Evolutionary conservation across 768 basidiomycete species (phyloP).

Genomic region (Mycena filopes): DNA sequence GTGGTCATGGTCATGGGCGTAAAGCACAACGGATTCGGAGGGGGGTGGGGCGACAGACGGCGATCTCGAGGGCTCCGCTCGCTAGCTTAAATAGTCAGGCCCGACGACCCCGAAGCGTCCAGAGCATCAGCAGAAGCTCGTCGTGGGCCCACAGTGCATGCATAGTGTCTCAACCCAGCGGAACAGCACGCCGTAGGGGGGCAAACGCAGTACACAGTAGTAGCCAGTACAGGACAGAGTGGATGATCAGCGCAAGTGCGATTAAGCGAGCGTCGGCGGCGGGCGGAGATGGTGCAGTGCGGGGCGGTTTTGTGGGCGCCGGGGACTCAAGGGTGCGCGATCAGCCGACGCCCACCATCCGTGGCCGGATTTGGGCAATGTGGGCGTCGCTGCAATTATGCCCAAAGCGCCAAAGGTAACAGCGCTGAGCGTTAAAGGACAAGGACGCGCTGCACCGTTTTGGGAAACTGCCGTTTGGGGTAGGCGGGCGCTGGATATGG

Average conservation of each 20-base stretch:
- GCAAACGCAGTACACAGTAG: too few relatives aligned
- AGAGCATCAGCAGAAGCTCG: conserved; percentile 2
- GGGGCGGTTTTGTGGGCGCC: not conserved
- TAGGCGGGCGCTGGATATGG: too few relatives aligned
- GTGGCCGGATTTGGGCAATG: not conserved
- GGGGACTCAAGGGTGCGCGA: not conserved
- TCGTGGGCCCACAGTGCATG: too few relatives aligned
- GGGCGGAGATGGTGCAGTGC: not conserved
- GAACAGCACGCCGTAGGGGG: conserved; percentile 14
- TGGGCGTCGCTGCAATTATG: not conserved
- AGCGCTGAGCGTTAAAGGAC: not conserved
- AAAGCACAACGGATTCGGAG: not conserved
- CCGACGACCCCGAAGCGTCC: conserved; percentile 5
- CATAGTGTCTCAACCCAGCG: not conserved
- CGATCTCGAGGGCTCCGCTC: too few relatives aligned
- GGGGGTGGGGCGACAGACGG: too few relatives aligned
- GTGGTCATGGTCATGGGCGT: not conserved
- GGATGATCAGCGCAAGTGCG: conserved; percentile 13
- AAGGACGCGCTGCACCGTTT: too few relatives aligned
- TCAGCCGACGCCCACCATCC: not conserved
- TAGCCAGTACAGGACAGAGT: conserved; percentile 6
- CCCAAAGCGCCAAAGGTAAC: not conserved
- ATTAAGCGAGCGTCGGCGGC: not conserved
- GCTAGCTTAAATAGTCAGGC: conserved; percentile 2
- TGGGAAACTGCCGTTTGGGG: too few relatives aligned